Percentiles rank a stretch among this genome's conserved stretches.
phyloP scores from a whole-genome alignment of 768 basidiomycete species.

The Termitomyces sp. region DNA sequence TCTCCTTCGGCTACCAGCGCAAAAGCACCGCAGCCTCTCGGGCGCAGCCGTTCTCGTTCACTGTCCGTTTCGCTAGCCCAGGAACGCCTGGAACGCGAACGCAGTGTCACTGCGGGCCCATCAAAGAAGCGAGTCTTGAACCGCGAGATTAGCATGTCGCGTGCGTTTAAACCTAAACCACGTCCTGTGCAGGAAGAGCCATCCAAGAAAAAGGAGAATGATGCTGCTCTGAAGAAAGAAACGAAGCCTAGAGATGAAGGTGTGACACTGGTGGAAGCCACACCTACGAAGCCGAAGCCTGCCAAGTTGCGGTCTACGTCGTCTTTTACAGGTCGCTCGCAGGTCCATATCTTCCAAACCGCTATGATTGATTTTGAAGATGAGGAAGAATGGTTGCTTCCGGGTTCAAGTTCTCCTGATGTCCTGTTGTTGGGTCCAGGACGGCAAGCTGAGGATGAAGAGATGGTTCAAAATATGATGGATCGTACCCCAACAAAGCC shows the following conservation, averaged over 20 bases:
- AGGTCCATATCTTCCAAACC: constrained; percentile 5
- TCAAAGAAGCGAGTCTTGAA: constrained; percentile 51
- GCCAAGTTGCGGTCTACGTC: constrained; percentile 8
- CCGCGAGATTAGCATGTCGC: constrained; percentile 75
- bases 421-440: constrained; percentile 25
- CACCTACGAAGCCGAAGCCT: constrained; percentile 33
- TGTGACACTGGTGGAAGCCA: constrained; percentile 49
- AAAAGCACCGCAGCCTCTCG: constrained; percentile 19
- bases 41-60: constrained; percentile 50
- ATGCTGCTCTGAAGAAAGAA: constrained; percentile 2
- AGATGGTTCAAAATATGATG: not conserved
- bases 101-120: constrained; percentile 25
- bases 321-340: constrained; percentile 5
- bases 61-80: constrained; percentile 68
- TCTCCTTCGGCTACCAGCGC: constrained; percentile 20
- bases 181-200: constrained; percentile 13
- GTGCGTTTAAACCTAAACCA: constrained; percentile 48
- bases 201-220: constrained; percentile 7
- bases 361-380: not conserved
- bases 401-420: constrained; percentile 41
- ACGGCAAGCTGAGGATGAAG: constrained; percentile 1
- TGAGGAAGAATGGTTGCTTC: constrained; percentile 37
- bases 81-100: constrained; percentile 39
- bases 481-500: constrained; percentile 13
- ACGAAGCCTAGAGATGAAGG: constrained; percentile 23